Evolutionary conservation across 768 basidiomycete genomes (phyloP).

Genomic region (Naematelia aurantialba): DNA sequence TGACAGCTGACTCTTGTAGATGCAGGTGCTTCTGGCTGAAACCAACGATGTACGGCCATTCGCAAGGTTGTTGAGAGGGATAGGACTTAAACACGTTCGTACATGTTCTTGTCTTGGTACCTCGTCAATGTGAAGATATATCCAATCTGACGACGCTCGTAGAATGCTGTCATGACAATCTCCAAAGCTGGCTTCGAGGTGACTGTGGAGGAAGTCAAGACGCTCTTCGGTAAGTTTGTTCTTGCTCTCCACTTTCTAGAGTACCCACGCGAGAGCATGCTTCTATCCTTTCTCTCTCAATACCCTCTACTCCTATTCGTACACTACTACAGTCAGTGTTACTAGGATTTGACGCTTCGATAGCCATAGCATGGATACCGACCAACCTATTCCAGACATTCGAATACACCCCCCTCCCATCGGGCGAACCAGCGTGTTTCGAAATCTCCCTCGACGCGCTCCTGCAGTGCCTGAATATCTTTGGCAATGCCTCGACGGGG

Average conservation of each 20-base stretch:
- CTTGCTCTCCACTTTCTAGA: neutral
- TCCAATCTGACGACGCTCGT: neutral
- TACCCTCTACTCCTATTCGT: too few relatives aligned
- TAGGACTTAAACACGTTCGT: constrained; percentile 74
- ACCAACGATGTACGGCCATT: constrained; percentile 72
- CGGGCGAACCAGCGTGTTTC: constrained; percentile 53
- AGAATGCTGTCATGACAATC: constrained; percentile 69
- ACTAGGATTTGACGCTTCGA: too few relatives aligned
- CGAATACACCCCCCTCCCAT: constrained; percentile 54
- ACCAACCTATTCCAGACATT: constrained; percentile 76
- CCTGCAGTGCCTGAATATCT: constrained; percentile 88
- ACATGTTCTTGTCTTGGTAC: too few relatives aligned
- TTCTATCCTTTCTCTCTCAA: too few relatives aligned
- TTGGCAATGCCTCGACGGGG: constrained; percentile 65
- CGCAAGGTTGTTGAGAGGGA: constrained; percentile 70
- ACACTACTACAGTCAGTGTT: too few relatives aligned
- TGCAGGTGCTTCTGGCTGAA: constrained; percentile 48
- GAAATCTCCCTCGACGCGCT: constrained; percentile 79
- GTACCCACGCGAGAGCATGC: neutral
- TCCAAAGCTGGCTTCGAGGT: constrained; percentile 67
- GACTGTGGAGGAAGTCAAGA: constrained; percentile 78
- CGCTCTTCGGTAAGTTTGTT: constrained; percentile 67
- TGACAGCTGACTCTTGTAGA: constrained; percentile 1
- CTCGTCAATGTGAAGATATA: too few relatives aligned
- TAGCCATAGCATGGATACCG: constrained; percentile 81